Base-by-base conservation (phyloP, 2,329 filamentous ascomycete species). In the Mariannaea sp. region DNA sequence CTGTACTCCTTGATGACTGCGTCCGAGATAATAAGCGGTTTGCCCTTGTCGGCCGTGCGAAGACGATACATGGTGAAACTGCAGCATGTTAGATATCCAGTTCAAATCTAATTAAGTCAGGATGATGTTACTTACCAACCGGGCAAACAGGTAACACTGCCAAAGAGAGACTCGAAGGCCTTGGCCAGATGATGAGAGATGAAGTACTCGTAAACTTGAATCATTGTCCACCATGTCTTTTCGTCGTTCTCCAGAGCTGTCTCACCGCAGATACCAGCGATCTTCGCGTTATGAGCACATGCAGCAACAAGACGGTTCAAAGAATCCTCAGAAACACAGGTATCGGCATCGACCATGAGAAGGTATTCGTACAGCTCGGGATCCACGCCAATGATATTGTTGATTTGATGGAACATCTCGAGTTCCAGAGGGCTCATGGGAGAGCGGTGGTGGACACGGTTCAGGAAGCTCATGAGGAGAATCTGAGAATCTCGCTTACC, bases 51-150 rank as follows among this genome's bases (percentile, higher is more conserved):
- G 19, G 89, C 90, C 4, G 93, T 97, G 61, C 94, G 85, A 32
- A 99, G 81, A 70, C 94, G 92, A 72, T 99, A 99, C 94, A 99
- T 97, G 77, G 88, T 89, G 82, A 99, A 99, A 87, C 93, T 97
- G 2, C 14, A 47, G 8, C 72, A 79, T 68, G 81, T 75, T 60
- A 63, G 56, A 16, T 36, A 48, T 27, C 1, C 9, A 16, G 3
- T 36, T 32, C 10, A 8, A 13, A 7, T 12, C 7, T 5, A 7
- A 20, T 50, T 22, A 2, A 3, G 6, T 1, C 12, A 13, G 2
- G 29, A 30, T 14, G 16, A 9, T 8, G 33, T 10, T 49, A 85
- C 90, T 78, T 84, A 97, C 93, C 94, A 99, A 83, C 94, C 94
- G 60, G 94, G 94, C 78, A 99, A 86, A 87, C 94, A 99, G 55